Evolutionary conservation across 1,139 yeast species (phyloP).

Genomic region (Meyerozyma sp.): DNA sequence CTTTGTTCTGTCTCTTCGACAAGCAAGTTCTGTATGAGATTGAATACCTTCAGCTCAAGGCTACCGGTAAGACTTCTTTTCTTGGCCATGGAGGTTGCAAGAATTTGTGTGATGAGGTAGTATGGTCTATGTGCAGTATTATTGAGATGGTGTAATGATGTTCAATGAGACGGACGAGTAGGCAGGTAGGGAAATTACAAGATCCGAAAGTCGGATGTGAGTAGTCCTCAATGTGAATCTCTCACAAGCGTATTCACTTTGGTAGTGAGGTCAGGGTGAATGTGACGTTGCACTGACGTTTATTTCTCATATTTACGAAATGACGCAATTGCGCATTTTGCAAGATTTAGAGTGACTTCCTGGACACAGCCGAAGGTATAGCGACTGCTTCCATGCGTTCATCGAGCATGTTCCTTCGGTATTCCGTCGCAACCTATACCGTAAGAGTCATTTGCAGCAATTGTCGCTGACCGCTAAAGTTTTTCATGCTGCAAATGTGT

Average conservation of each 20-base stretch:
- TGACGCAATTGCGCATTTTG: neutral
- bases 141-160: neutral
- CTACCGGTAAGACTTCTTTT: slow-evolving; percentile 21
- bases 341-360: neutral
- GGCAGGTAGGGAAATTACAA: no score
- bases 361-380: neutral
- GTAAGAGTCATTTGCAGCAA: no score
- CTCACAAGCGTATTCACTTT: no score
- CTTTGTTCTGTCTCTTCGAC: slow-evolving; percentile 48
- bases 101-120: neutral
- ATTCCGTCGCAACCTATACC: no score
- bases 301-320: neutral
- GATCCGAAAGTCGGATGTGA: no score
- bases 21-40: slow-evolving; percentile 43
- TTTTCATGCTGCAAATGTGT: no score
- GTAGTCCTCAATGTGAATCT: no score
- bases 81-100: slow-evolving; percentile 7
- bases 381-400: no score
- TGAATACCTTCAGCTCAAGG: slow-evolving; percentile 48
- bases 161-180: neutral
- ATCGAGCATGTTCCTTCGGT: no score
- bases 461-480: no score
- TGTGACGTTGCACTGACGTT: neutral
- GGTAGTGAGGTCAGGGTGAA: no score
- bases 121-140: neutral